Conservation (phyloP, 2,329 filamentous ascomycete species). For the Botrytis cinerea region DNA sequence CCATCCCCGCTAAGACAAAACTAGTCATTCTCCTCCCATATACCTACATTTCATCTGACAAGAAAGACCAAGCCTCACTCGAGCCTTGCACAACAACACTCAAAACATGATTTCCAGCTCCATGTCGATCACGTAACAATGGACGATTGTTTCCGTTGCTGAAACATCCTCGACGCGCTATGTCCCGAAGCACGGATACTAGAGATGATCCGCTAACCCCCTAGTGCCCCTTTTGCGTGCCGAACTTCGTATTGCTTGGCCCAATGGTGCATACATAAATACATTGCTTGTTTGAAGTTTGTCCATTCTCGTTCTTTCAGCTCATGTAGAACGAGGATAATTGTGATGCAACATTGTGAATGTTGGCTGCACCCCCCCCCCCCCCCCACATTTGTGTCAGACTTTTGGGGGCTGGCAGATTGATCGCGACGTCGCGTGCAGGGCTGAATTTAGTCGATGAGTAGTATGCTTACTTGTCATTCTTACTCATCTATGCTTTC, state of each 20-base stretch:
- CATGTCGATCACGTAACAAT: neutral
- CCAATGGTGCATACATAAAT: neutral
- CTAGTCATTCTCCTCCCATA: neutral
- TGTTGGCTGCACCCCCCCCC: neutral
- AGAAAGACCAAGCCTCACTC: neutral
- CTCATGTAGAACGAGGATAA: neutral
- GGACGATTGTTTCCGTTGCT: slow-evolving; percentile 9
- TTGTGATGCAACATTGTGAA: neutral
- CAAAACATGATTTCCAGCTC: neutral
- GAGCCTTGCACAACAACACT: neutral
- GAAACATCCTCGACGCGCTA: slow-evolving; percentile 3
- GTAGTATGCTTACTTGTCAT: neutral
- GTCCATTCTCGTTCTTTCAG: neutral
- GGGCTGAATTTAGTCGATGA: neutral
- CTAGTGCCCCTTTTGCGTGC: slow-evolving; percentile 4
- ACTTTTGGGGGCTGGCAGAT: neutral
- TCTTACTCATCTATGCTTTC: neutral
- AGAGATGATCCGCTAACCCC: slow-evolving; percentile 5
- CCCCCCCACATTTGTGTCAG: neutral
- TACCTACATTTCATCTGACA: neutral
- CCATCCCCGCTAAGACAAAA: neutral
- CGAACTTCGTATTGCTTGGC: neutral
- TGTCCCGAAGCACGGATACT: neutral
- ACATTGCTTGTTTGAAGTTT: neutral
- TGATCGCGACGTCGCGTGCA: neutral